Evolutionary conservation across 1,284 basidiomycete species (phyloP), one percentile per base, ranked within the genome.

Genomic region (Hemileia vastatrix): DNA sequence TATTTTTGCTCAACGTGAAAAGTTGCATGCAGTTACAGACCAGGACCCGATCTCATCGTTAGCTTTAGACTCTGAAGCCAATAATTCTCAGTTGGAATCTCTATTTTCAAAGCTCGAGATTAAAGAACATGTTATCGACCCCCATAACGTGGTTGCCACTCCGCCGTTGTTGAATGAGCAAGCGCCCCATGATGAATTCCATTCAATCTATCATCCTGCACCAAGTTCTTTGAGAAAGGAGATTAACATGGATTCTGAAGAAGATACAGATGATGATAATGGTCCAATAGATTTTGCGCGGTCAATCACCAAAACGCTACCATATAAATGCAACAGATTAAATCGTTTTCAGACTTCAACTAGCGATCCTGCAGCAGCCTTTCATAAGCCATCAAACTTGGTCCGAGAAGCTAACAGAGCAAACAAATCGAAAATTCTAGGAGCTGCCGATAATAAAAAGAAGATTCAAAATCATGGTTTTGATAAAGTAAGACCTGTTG

Each of bases 341-440:
- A 19, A 53, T 53, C 9, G 36, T 18, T 53, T 23, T 32, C 24
- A 53, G 18, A 18, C 51, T n/a, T 27, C 51, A 19, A 23, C 15
- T 19, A 19, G 19, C 6, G 4, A 18, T 47, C 21, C 36, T 45
- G 24, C 13, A 31, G 18, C 23, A 18, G 13, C 50, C 21, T 6
- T 9, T 31, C 44, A 49, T 60, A 36, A 60, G 27, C 4, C 43
- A 49, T 52, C 51, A 60, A 54, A 40, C 50, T 21, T 31, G 53
- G 6, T 21, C 11, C 9, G 27, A 21, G 5, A 51, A 54, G 24
- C 54, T 43, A 5, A 54, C 45, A 24, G 36, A 50, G 8, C 49
- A 27, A 3, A 33, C 48, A 21, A 21, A 31, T 24, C 48, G 21
- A 51, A 21, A 21, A 19, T 27, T 32, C 18, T 24, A 50, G 11